Conservation (phyloP, 768 basidiomycete genomes). For the Boletus tomentosulus region DNA sequence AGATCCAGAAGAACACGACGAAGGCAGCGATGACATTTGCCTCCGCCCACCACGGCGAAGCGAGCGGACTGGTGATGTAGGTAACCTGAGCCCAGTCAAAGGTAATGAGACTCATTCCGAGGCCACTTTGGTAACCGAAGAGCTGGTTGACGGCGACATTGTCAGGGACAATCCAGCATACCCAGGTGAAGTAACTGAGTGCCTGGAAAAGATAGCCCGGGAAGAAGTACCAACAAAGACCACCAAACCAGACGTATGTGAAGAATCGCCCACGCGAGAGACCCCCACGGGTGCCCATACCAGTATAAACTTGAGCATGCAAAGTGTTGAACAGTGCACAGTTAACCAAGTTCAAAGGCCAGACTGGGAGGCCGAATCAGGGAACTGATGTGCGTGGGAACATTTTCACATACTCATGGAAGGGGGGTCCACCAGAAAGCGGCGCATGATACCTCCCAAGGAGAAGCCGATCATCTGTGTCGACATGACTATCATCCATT, state of each 20-base stretch:
- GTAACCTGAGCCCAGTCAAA: constrained; percentile 83
- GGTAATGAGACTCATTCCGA: constrained; percentile 72
- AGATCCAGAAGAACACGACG: constrained; percentile 33
- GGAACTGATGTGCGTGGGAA: background rate
- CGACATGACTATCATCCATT: constrained; percentile 64
- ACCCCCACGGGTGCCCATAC: constrained; percentile 42
- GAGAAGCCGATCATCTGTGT: constrained; percentile 68
- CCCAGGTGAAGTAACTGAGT: constrained; percentile 57
- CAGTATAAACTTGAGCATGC: constrained; percentile 52
- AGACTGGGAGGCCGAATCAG: constrained; percentile 45
- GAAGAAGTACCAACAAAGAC: constrained; percentile 50
- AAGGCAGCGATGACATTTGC: constrained; percentile 38
- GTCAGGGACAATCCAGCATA: constrained; percentile 67
- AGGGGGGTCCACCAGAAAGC: constrained; percentile 61
- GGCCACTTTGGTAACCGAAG: constrained; percentile 55
- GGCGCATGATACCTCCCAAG: constrained; percentile 55
- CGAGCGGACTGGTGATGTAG: constrained; percentile 42
- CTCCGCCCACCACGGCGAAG: constrained; percentile 36
- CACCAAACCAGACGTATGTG: constrained; percentile 39
- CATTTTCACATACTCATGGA: constrained; percentile 50
- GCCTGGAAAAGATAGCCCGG: constrained; percentile 74
- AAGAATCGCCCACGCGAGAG: constrained; percentile 54
- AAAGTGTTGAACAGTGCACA: constrained; percentile 76
- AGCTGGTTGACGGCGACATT: constrained; percentile 70
- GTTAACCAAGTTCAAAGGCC: constrained; percentile 67